Conservation (phyloP, 2,329 filamentous ascomycete species). For the Cladophialophora bantiana region DNA sequence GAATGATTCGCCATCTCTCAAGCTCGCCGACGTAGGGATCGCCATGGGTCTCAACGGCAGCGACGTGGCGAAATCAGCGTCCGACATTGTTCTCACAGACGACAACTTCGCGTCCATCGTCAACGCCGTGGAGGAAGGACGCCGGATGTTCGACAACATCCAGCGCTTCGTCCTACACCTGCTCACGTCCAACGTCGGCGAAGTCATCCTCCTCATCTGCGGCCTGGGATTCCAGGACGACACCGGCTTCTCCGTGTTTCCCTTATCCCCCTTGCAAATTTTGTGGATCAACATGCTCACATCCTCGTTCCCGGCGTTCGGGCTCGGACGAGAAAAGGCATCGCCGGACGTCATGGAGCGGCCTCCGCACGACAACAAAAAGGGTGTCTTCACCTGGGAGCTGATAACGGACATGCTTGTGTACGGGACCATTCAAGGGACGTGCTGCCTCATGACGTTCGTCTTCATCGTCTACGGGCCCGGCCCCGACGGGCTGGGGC, state of each 20-base stretch:
- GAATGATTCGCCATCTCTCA: conserved; percentile 83
- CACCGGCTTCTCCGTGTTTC: conserved; percentile 62
- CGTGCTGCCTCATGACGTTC: conserved; percentile 59
- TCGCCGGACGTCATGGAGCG: conserved; percentile 62
- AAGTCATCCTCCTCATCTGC: conserved; percentile 62
- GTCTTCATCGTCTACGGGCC: conserved; percentile 59
- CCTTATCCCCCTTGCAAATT: conserved; percentile 65
- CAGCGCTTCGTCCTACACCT: conserved; percentile 72
- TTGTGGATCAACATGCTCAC: conserved; percentile 72
- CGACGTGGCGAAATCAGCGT: conserved; percentile 83
- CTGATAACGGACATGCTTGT: conserved; percentile 62
- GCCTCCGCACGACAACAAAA: conserved; percentile 60
- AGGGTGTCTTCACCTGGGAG: conserved; percentile 61
- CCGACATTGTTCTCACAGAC: conserved; percentile 68
- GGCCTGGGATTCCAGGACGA: conserved; percentile 66
- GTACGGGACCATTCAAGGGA: conserved; percentile 60
- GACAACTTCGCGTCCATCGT: conserved; percentile 90
- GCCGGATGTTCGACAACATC: conserved; percentile 87
- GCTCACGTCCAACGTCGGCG: conserved; percentile 63
- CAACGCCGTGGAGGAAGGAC: conserved; percentile 80
- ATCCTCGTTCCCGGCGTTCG: conserved; percentile 65
- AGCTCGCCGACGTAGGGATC: conserved; percentile 83
- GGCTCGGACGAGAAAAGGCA: conserved; percentile 64
- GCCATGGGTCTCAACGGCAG: conserved; percentile 78
- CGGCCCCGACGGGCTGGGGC: conserved; percentile 59